Conservation (phyloP, 2,329 filamentous ascomycete genomes). For the Alternaria longipes region DNA sequence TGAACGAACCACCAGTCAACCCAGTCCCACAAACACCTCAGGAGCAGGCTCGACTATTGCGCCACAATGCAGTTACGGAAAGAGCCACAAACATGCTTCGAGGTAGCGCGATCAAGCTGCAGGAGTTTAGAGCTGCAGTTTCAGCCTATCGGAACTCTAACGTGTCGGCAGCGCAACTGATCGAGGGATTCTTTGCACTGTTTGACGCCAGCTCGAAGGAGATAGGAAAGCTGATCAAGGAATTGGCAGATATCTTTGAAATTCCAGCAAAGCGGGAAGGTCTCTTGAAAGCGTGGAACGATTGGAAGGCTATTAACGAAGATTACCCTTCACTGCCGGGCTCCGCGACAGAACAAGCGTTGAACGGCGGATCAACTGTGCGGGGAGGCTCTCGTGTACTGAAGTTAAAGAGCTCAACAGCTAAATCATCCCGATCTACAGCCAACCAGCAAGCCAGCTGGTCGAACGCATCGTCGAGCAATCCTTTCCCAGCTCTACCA, state of each 20-base stretch:
- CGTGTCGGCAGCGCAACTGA: constrained; percentile 77
- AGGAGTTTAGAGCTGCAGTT: constrained; percentile 79
- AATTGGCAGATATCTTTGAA: constrained; percentile 92
- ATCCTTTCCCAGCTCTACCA: constrained; percentile 46
- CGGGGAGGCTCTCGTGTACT: constrained; percentile 69
- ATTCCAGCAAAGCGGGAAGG: constrained; percentile 76
- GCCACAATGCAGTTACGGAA: constrained; percentile 85
- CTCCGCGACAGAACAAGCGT: constrained; percentile 57
- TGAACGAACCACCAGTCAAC: constrained; percentile 45
- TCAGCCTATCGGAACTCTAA: constrained; percentile 77
- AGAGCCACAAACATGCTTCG: constrained; percentile 82
- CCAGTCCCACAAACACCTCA: constrained; percentile 65
- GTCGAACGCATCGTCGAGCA: constrained; percentile 56
- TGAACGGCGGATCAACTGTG: constrained; percentile 55
- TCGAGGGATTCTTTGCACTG: constrained; percentile 86
- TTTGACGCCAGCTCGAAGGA: constrained; percentile 84
- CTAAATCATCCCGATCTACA: constrained; percentile 70
- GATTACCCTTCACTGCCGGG: constrained; percentile 91
- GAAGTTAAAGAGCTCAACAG: constrained; percentile 74
- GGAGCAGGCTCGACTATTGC: constrained; percentile 80
- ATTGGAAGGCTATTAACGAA: constrained; percentile 95
- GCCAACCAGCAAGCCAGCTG: constrained; percentile 67
- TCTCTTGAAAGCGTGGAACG: constrained; percentile 86
- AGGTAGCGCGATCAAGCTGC: constrained; percentile 78
- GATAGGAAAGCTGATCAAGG: constrained; percentile 87